Evolutionary conservation across 1,284 basidiomycete species (phyloP), one percentile per base, ranked within the genome.

Genomic region (Trichosporon ovoides): DNA sequence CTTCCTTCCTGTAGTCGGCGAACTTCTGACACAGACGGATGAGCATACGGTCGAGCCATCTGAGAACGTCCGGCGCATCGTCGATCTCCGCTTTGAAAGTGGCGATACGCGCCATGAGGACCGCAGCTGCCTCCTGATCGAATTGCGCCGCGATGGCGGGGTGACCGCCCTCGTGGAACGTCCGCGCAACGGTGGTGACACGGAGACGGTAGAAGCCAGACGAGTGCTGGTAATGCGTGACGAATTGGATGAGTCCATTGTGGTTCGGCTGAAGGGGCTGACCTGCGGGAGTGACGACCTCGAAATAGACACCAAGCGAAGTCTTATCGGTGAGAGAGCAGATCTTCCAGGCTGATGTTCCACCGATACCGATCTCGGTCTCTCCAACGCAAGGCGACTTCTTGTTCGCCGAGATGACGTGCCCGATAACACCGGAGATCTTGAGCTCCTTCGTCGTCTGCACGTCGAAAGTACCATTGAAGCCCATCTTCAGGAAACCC

Each of bases 51-150:
- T 99, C 96, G 63, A 98, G 81, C 96, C 96, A 98, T 63, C 96
- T 82, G 52, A 99, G 80, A 35, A 98, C 95, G 74, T 98, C 96
- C 0, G 96, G 93, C 7, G 88, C 90, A 79, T 99, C 96, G 74
- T 99, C 96, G 64, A 98, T 96, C 80, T 99, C 96, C 22, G 95
- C 96, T 79, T 98, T 98, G 85, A 98, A 98, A 14, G 98, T 94
- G 0, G 96, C 94, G 73, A 98, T 98, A 63, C 96, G 85, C 3
- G 96, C 91, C 96, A 99, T 98, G 66, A 99, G 81, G 48, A 98
- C 95, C 1, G 96, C 96, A 0, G 96, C 89, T 0, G 94, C 91
- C 80, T 99, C 96, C 77, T 99, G 96, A 79, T 99, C 95, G 75
- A 98, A 98, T 24, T 90, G 91, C 11, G 88, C 87, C 0, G 93